Conservation (phyloP, 1,284 basidiomycete species). For the Mycosarcoma mackinlayi region DNA sequence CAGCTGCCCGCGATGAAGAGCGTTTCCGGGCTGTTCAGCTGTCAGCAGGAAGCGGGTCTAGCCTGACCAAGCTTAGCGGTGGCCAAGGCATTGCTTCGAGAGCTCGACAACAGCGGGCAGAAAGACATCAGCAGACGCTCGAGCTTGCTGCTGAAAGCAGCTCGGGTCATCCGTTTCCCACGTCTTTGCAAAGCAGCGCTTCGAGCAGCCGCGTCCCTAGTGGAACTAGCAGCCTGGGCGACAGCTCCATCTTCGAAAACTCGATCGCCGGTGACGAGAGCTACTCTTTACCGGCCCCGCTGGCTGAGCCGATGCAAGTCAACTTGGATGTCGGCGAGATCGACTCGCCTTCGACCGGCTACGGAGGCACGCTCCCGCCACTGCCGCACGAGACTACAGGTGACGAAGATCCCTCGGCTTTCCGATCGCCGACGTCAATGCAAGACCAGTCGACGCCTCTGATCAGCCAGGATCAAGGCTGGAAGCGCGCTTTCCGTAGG, state of each 20-base stretch:
- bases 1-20: constrained; percentile 25
- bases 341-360: constrained; percentile 29
- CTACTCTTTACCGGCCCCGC: constrained; percentile 33
- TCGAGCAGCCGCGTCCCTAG: constrained; percentile 32
- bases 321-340: neutral
- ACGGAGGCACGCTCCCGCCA: constrained; percentile 28
- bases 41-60: constrained; percentile 22
- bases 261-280: constrained; percentile 55
- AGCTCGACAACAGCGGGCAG: constrained; percentile 39
- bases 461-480: constrained; percentile 36
- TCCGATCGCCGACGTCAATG: constrained; percentile 19
- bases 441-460: constrained; percentile 2
- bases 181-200: constrained; percentile 22
- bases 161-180: constrained; percentile 25
- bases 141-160: constrained; percentile 23
- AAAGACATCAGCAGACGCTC: constrained; percentile 41
- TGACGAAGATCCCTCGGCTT: constrained; percentile 28
- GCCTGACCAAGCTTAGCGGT: constrained; percentile 32
- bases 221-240: constrained; percentile 24
- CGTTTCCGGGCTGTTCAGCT: constrained; percentile 36
- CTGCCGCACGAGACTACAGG: constrained; percentile 41
- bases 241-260: constrained; percentile 34
- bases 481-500: constrained; percentile 32
- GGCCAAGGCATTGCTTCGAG: constrained; percentile 32
- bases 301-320: neutral